These are phyloP conservation scores for Jackrogersella minutella DNA, from an alignment of 495 filamentous ascomycete genomes.

Conservation along the genomic window DNA sequence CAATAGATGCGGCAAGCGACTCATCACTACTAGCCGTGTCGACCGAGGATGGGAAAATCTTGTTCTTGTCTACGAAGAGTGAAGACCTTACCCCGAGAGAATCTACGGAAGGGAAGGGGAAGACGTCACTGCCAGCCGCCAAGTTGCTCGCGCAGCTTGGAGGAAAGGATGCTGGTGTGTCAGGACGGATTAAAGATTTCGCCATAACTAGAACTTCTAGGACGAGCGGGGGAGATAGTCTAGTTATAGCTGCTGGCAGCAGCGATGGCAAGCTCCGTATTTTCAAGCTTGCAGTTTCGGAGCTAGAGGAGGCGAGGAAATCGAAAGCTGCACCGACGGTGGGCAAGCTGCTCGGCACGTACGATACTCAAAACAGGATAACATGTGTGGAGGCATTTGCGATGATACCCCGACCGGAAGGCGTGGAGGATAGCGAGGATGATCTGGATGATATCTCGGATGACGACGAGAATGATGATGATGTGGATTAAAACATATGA, in stretches of 20 bases:
- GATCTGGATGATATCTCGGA: constrained; percentile 53
- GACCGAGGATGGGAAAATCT: constrained; percentile 90
- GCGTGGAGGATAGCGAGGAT: constrained; percentile 58
- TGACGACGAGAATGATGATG: constrained; percentile 52
- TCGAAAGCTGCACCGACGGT: constrained; percentile 59
- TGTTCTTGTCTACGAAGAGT: constrained; percentile 78
- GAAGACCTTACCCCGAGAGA: constrained; percentile 42
- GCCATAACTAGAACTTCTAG: constrained; percentile 61
- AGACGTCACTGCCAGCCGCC: constrained; percentile 55
- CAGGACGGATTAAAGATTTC: constrained; percentile 89
- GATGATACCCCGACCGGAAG: constrained; percentile 70
- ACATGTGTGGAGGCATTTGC: constrained; percentile 88
- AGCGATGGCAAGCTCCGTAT: constrained; percentile 84
- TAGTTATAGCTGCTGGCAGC: constrained; percentile 75
- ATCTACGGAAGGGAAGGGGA: constrained; percentile 35
- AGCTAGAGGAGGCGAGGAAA: constrained; percentile 48
- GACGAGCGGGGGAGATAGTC: constrained; percentile 49
- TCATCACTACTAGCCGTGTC: constrained; percentile 73
- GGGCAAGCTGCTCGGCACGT: constrained; percentile 77
- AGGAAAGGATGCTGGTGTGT: constrained; percentile 70
- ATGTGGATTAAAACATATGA: constrained; percentile 48
- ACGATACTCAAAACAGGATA: constrained; percentile 86
- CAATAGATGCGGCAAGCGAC: constrained; percentile 53
- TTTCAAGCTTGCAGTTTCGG: constrained; percentile 65
- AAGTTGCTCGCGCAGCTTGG: constrained; percentile 78